Evolutionary conservation across 768 basidiomycete species (phyloP).

Genomic region (Phylloporus scabripes): DNA sequence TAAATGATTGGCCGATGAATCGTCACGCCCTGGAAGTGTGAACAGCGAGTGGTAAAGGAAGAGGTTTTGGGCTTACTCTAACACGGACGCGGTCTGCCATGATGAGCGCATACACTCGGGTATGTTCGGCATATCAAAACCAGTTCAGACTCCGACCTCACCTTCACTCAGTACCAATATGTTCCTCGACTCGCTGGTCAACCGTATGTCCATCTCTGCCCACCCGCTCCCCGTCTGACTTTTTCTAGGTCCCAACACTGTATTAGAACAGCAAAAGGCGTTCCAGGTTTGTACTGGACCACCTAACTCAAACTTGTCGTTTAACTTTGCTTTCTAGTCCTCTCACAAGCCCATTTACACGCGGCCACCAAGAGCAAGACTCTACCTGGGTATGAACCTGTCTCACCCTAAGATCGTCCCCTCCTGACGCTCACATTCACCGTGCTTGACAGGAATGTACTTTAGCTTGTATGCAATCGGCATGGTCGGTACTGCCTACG

Average conservation of each 20-base stretch:
- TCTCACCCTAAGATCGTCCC: too few species aligned
- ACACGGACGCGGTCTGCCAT: constrained; percentile 72
- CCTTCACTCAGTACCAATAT: constrained; percentile 9
- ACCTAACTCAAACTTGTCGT: background rate
- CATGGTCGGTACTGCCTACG: constrained; percentile 48
- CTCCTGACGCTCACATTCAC: background rate
- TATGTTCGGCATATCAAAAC: constrained; percentile 33
- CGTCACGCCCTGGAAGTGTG: constrained; percentile 60
- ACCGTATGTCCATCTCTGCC: constrained; percentile 42
- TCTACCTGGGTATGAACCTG: constrained; percentile 53
- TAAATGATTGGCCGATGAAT: constrained; percentile 92
- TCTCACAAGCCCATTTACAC: constrained; percentile 51
- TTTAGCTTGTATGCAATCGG: constrained; percentile 49
- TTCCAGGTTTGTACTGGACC: constrained; percentile 49
- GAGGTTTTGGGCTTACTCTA: constrained; percentile 46
- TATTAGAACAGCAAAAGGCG: constrained; percentile 58
- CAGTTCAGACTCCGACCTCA: constrained; percentile 31
- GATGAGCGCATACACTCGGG: constrained; percentile 23
- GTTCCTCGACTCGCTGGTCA: constrained; percentile 60
- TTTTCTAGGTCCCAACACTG: constrained; percentile 52
- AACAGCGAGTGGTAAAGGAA: background rate
- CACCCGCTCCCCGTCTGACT: background rate
- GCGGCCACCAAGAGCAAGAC: constrained; percentile 53
- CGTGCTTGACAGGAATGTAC: constrained; percentile 46
- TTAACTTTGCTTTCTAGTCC: constrained; percentile 17